Evolutionary conservation across 2,329 filamentous ascomycete species (phyloP).

Genomic region (Cladosporium sp.): DNA sequence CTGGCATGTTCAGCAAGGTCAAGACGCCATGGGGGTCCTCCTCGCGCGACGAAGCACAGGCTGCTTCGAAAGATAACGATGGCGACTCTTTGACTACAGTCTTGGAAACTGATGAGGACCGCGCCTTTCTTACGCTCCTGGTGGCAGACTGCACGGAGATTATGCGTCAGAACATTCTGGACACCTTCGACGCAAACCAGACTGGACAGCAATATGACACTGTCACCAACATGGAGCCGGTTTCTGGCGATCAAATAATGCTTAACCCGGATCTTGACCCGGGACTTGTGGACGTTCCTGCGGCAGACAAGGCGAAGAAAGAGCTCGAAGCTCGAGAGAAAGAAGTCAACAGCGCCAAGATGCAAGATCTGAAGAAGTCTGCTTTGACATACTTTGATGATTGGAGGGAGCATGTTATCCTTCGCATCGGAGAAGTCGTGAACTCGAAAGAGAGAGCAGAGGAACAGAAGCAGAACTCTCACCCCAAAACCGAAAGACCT

Average conservation of each 20-base stretch:
- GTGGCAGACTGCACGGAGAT: slow-evolving; percentile 41
- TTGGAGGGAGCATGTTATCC: slow-evolving; percentile 69
- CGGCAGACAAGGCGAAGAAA: slow-evolving; percentile 24
- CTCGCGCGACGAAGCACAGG: slow-evolving; percentile 15
- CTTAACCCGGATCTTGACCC: slow-evolving; percentile 13
- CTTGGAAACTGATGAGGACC: slow-evolving; percentile 38
- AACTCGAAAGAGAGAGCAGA: slow-evolving; percentile 33
- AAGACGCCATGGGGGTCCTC: slow-evolving; percentile 19
- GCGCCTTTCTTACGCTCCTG: slow-evolving; percentile 42
- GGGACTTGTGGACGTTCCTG: slow-evolving; percentile 10
- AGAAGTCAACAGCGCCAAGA: slow-evolving; percentile 47
- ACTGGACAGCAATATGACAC: slow-evolving; percentile 21
- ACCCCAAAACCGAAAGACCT: slow-evolving; percentile 25
- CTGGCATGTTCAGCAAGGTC: slow-evolving; percentile 22
- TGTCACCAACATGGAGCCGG: slow-evolving; percentile 5
- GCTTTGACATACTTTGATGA: slow-evolving; percentile 69
- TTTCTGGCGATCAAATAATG: slow-evolving; percentile 12
- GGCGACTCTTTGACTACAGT: slow-evolving; percentile 42
- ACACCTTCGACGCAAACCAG: slow-evolving; percentile 38
- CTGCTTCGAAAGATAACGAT: slow-evolving; percentile 21
- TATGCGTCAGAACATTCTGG: slow-evolving; percentile 41
- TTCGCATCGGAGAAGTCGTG: slow-evolving; percentile 64
- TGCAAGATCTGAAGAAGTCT: slow-evolving; percentile 64
- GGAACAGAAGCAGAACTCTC: slow-evolving; percentile 34
- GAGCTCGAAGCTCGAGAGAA: slow-evolving; percentile 39